A percentile compares a stretch with the other conserved stretches of the same genome.
Conservation (phyloP, 1,284 basidiomycete species). For the Malassezia psittaci region DNA sequence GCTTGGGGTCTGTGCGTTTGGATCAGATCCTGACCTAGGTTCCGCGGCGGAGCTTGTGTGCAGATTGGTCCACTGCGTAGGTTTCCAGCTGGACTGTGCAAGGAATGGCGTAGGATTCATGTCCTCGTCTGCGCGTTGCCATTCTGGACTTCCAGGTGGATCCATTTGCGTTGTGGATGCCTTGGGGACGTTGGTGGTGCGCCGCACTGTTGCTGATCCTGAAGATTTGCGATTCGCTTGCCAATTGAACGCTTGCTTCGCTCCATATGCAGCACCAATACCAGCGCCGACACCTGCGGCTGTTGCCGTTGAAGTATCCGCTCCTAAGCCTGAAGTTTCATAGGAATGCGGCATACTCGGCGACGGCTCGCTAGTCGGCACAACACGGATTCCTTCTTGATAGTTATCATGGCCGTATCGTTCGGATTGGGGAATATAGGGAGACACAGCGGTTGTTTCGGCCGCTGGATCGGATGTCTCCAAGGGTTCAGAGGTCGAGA, state of each 20-base stretch:
- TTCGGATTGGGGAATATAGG: neutral
- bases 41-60: neutral
- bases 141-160: slow-evolving; percentile 1
- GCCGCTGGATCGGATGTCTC: neutral
- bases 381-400: neutral
- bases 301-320: neutral
- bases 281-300: neutral
- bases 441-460: neutral
- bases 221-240: neutral
- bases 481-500: neutral
- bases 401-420: neutral
- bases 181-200: neutral
- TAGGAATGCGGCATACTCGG: neutral
- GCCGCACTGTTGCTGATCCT: neutral
- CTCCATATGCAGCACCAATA: neutral
- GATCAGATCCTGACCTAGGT: neutral
- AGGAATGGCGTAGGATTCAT: slow-evolving; percentile 14
- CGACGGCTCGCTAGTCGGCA: neutral
- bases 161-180: neutral
- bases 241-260: neutral
- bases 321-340: neutral
- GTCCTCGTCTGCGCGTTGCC: slow-evolving; percentile 10
- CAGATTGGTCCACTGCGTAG: neutral
- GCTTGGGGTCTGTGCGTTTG: neutral
- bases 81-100: slow-evolving; percentile 3